phyloP scores from a whole-genome alignment of 768 basidiomycete species.

The Suillus decipiens region DNA sequence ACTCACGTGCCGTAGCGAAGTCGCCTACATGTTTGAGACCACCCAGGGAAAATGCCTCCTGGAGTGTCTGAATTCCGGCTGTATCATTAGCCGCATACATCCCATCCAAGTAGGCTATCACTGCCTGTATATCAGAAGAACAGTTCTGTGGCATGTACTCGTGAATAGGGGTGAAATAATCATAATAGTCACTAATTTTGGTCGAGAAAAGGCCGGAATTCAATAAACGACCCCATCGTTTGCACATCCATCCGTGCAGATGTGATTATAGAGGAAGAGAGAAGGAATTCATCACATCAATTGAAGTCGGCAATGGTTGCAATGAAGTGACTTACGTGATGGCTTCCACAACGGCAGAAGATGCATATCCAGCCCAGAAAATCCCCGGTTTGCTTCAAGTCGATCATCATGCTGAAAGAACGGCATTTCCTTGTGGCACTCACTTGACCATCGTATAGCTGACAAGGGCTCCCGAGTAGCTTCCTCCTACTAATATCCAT shows the following conservation, averaged over 20 bases:
- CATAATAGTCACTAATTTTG: slow-evolving; percentile 25
- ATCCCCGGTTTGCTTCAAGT: slow-evolving; percentile 37
- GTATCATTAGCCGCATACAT: slow-evolving; percentile 49
- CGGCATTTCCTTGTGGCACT: slow-evolving; percentile 18
- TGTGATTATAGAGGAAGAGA: background rate
- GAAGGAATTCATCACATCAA: background rate
- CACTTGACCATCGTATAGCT: slow-evolving; percentile 74
- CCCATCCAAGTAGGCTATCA: slow-evolving; percentile 60
- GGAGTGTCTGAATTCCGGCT: slow-evolving; percentile 50
- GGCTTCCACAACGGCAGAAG: slow-evolving; percentile 47
- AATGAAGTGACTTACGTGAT: slow-evolving; percentile 36
- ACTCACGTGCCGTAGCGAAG: slow-evolving; percentile 59
- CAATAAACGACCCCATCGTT: background rate
- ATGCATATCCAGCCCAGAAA: slow-evolving; percentile 45
- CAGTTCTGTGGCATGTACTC: slow-evolving; percentile 72
- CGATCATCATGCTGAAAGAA: background rate
- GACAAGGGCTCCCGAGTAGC: slow-evolving; percentile 47
- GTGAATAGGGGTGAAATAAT: slow-evolving; percentile 68
- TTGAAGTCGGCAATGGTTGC: slow-evolving; percentile 33
- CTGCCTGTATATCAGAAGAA: slow-evolving; percentile 68
- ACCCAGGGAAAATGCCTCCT: slow-evolving; percentile 59
- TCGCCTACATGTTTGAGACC: slow-evolving; percentile 63
- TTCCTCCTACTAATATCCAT: slow-evolving; percentile 45
- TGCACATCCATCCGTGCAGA: background rate
- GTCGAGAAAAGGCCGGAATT: background rate